phyloP scores from a whole-genome alignment of 1,284 basidiomycete genomes.

The Malassezia pachydermatis region DNA sequence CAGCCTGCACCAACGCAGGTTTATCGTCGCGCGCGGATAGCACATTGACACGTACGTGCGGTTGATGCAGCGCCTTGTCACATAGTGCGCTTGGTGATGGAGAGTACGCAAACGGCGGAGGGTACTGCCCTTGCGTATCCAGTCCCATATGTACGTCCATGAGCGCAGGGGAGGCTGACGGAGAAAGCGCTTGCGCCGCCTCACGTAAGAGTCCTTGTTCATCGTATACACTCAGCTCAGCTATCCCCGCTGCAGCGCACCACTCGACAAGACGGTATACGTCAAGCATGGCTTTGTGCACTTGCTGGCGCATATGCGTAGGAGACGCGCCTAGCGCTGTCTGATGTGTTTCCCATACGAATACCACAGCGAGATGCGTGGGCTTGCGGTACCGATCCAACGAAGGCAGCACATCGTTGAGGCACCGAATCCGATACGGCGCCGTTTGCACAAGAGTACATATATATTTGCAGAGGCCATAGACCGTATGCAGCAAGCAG shows the following conservation, averaged over 20 bases:
- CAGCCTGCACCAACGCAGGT: background rate
- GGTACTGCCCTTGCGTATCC: background rate
- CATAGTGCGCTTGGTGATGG: background rate
- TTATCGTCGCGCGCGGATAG: conserved; percentile 10
- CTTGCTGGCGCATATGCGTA: no score
- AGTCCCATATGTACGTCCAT: background rate
- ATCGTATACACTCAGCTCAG: conserved; percentile 15
- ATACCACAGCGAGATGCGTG: conserved; percentile 10
- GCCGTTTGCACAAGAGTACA: no score
- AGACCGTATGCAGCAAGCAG: background rate
- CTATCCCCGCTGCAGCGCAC: conserved; percentile 6
- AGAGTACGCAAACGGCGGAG: background rate
- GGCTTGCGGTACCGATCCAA: background rate
- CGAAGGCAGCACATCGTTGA: background rate
- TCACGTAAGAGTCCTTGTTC: background rate
- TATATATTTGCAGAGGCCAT: background rate
- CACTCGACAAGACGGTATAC: background rate
- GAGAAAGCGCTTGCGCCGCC: no score
- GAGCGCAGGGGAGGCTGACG: no score
- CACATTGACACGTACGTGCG: conserved; percentile 6
- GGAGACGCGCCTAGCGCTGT: background rate
- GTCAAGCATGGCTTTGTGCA: conserved; percentile 1
- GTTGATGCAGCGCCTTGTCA: background rate
- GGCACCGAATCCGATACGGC: no score
- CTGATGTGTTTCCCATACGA: background rate